Evolutionary conservation across 2,329 filamentous ascomycete species (phyloP), one percentile per base, ranked within the genome.

Genomic region (Ceratocystis cacaofunesta): DNA sequence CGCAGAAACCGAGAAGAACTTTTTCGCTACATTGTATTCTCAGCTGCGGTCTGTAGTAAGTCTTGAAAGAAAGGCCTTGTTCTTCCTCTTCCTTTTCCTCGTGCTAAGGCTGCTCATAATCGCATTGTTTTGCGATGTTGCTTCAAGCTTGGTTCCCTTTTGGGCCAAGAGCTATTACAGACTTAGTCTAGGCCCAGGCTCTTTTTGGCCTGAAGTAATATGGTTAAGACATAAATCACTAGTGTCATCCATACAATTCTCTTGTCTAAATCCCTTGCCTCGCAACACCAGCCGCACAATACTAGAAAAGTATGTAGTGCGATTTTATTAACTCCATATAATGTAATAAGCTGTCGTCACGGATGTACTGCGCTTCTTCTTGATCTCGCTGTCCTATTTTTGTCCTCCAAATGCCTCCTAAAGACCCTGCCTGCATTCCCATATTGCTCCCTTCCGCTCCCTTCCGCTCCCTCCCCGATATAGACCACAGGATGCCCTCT

Each of bases 221-320:
- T 36, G 52, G 32, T 30, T 19, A 58, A 58, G 52, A 58, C 52
- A 58, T n/a, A 58, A 58, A 58, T 58, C 52, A 58, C 52, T 58
- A 58, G 52, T 58, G 52, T 8, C 52, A 25, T 30, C 52, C 52
- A 58, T 58, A 58, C 52, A 58, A 36, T 58, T 58, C 28, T 36
- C 28, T 58, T 58, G 52, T 58, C 32, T 36, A 8, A n/a, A 58
- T 58, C 52, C 52, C 52, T 58, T 58, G 52, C 52, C 28, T 58
- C 3, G 52, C 12, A 41, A 32, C 12, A 8, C n/a, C 52, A 32
- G 17, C 7, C 28, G 19, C 19, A 4, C 48, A 8, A 52, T 17
- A 52, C 19, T 19, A 17, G 46, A 17, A 55, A 25, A 4, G 36
- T 12, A 28, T 28, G 8, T 10, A n/a, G 15, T 30, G 17, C 8